A percentile compares a stretch with the other conserved stretches of the same genome.
Conservation (phyloP, 805 yeast genomes). For the Metschnikowia borealis region DNA sequence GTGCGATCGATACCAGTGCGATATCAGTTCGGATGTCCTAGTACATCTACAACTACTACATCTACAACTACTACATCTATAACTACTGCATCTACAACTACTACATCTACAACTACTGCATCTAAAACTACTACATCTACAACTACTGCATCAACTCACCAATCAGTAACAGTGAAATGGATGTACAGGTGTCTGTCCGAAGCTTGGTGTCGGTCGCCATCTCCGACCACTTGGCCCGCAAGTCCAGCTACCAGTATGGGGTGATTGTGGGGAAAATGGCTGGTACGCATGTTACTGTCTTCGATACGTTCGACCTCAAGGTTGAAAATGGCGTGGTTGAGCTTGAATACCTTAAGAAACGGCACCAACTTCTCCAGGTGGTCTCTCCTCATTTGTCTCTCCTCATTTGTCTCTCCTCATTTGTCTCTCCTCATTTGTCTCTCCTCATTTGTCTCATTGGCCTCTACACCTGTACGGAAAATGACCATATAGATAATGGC, state of each 20-base stretch:
- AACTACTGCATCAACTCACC: background rate
- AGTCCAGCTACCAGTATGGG: constrained; percentile 20
- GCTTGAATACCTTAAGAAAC: constrained; percentile 21
- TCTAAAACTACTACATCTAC: too few species aligned
- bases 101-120: too few species aligned
- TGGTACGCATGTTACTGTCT: constrained; percentile 9
- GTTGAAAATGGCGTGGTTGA: constrained; percentile 19
- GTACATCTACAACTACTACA: background rate
- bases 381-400: constrained; percentile 25
- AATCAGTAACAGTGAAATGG: background rate
- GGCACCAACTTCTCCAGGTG: constrained; percentile 26
- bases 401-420: too few species aligned
- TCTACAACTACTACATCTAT: background rate
- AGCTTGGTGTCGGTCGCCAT: constrained; percentile 29
- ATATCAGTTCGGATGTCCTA: too few species aligned
- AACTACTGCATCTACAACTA: too few species aligned
- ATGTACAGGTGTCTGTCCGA: constrained; percentile 10
- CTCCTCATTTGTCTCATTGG: too few species aligned
- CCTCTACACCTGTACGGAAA: constrained; percentile 21
- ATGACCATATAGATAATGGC: background rate
- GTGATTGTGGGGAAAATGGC: constrained; percentile 24
- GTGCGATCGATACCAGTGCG: too few species aligned
- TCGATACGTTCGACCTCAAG: constrained; percentile 30
- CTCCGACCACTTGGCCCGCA: constrained; percentile 28
- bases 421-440: too few species aligned